A percentile compares a stretch with the other conserved stretches of the same genome.
phyloP scores from a whole-genome alignment of 202 grass and related monocot species.

The Schoenoplectus tabernaemontani region DNA sequence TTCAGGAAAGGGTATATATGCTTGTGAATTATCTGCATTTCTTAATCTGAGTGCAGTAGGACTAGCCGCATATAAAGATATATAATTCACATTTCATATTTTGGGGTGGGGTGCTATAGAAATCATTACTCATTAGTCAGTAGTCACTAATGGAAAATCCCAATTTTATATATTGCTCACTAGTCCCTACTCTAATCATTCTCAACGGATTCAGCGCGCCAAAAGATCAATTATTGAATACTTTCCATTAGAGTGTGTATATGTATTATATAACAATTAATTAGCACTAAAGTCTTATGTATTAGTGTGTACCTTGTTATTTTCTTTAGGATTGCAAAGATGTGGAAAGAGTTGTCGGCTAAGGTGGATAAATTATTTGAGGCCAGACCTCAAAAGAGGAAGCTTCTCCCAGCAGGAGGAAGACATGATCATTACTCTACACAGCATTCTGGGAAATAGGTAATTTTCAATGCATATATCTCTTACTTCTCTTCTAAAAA shows the following conservation, averaged over 20 bases:
- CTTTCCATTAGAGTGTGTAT: background rate
- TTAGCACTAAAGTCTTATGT: background rate
- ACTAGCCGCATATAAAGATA: background rate
- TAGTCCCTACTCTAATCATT: background rate
- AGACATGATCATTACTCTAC: slow-evolving; percentile 60
- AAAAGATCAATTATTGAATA: background rate
- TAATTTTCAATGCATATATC: background rate
- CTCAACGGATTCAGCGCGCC: background rate
- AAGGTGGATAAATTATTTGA: slow-evolving; percentile 87
- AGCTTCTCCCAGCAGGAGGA: slow-evolving; percentile 85
- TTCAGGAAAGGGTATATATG: no score
- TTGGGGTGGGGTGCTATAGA: background rate
- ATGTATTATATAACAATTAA: background rate
- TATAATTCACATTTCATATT: background rate
- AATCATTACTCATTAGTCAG: background rate
- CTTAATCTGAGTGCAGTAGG: no score
- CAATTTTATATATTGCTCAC: background rate
- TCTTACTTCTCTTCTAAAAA: background rate
- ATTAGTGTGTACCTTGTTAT: background rate
- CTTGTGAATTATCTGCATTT: background rate
- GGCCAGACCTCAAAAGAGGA: slow-evolving; percentile 82
- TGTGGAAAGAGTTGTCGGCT: slow-evolving; percentile 94
- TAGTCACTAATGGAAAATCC: background rate
- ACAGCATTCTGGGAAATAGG: slow-evolving; percentile 78
- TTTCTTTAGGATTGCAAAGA: slow-evolving; percentile 45